These are phyloP conservation scores for Candolleomyces efflorescens DNA, from an alignment of 768 basidiomycete species.

Conservation along the genomic window DNA sequence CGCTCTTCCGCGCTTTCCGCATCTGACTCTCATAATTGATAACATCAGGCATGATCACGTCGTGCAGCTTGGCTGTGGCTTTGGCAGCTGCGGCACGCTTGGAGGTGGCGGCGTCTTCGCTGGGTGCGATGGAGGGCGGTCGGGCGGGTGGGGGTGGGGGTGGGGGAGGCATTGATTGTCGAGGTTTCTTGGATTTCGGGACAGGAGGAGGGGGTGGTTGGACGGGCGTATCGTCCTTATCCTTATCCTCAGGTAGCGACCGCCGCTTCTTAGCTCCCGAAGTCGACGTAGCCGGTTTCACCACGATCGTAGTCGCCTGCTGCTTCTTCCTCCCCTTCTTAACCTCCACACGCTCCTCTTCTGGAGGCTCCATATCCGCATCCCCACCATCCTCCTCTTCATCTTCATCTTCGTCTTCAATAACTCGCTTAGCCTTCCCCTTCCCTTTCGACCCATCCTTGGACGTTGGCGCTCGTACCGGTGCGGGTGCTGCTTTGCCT, in stretches of 20 bases:
- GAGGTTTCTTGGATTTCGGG: neutral
- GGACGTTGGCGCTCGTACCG: neutral
- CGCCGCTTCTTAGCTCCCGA: neutral
- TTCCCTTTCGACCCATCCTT: neutral
- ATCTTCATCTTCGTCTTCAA: neutral
- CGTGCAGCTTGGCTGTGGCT: conserved; percentile 49
- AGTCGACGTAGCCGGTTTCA: too few species aligned
- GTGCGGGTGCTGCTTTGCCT: neutral
- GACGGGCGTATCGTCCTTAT: too few species aligned
- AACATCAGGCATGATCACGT: conserved; percentile 77
- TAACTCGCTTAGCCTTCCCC: neutral
- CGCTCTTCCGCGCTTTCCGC: conserved; percentile 31
- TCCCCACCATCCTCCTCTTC: neutral
- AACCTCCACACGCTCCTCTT: too few species aligned
- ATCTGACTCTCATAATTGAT: conserved; percentile 65
- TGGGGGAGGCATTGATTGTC: neutral
- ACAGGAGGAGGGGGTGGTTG: neutral
- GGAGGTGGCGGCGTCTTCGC: neutral
- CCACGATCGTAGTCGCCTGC: too few species aligned
- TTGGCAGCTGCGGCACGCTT: conserved; percentile 41
- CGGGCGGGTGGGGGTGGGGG: neutral
- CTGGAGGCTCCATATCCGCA: too few species aligned
- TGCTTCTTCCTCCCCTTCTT: too few species aligned
- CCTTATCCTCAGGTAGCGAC: neutral
- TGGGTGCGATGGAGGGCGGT: neutral